Evolutionary conservation across 352 stramenopile species (phyloP), one percentile per base, ranked within the genome.

Genomic region (Pythium sp.): DNA sequence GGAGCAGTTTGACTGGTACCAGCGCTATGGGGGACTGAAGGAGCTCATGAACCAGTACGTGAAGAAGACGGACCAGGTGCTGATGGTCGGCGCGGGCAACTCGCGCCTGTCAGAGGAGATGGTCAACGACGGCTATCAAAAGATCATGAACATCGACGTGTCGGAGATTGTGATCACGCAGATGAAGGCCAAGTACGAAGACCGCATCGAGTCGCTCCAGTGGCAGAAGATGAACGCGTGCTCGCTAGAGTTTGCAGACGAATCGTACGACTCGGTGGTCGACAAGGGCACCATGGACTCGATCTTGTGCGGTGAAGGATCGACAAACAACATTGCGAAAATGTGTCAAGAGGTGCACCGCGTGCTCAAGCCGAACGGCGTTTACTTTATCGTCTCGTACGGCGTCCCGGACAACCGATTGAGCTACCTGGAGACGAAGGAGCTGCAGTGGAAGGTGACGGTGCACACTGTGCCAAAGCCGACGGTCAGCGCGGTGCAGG

Each of bases 171-270:
- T 97, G 36, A 80, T 98, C 64, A 93, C 98, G 72, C 94, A 98
- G 71, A 98, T 99, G 96, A 73, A 75, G 41, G 79, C 93, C 72
- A 95, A 97, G 77, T 94, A 97, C 77, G 87, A 96, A 71, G 95
- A 98, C 68, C 97, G 94, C 62, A 72, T 79, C 15, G 88, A 97
- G 69, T 82, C 88, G 61, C 76, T 99, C 28, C 85, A 91, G 66
- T 99, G 94, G 94, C 90, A 98, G 73, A 91, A 91, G 75, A 99
- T 99, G 96, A 98, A 99, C 75, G 90, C 95, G 54, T 97, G 84
- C 67, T 87, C 86, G 62, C 78, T 99, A 20, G 94, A 98, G 65
- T 98, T 98, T 76, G 87, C 89, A 2, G 95, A 99, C 73, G 92
- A 98, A 68, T 93, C 91, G 54, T 99, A 97, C 71, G 93, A 99